Conservation (phyloP, 345 rosid species). For the Heritiera fomes region DNA sequence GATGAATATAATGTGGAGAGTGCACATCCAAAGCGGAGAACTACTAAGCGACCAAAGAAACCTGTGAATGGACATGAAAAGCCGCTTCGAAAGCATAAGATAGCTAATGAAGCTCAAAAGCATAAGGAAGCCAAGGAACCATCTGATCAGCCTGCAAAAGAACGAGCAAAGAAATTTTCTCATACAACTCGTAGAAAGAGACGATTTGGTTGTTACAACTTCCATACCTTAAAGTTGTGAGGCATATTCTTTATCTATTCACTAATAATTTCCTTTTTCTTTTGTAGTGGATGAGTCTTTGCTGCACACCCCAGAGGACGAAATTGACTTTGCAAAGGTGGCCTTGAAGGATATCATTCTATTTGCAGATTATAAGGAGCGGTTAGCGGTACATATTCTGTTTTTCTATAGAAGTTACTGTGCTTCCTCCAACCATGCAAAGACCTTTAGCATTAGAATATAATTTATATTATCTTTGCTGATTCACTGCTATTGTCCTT, state of each 20-base stretch:
- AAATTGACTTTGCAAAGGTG: conserved; percentile 60
- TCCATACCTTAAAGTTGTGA: background rate
- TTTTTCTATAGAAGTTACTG: conserved; percentile 4
- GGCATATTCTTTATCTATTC: conserved; percentile 7
- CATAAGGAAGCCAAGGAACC: conserved; percentile 35
- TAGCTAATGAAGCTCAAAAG: background rate
- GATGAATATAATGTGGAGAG: conserved; percentile 31
- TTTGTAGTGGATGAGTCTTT: conserved; percentile 56
- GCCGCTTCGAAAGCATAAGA: conserved; percentile 35
- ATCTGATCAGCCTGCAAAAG: conserved; percentile 39
- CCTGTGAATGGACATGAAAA: conserved; percentile 33
- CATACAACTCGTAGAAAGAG: conserved; percentile 70
- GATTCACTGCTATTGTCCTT: conserved; percentile 8
- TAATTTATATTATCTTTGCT: background rate
- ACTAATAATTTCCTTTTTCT: conserved; percentile 14
- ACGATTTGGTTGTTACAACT: conserved; percentile 47
- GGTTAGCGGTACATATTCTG: conserved; percentile 45
- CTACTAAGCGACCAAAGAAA: conserved; percentile 41
- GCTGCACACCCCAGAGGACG: conserved; percentile 59
- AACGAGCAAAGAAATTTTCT: conserved; percentile 61
- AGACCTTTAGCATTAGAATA: background rate
- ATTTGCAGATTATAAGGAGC: conserved; percentile 65
- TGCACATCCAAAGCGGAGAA: conserved; percentile 31
- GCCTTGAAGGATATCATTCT: conserved; percentile 70
- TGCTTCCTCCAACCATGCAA: background rate